Conservation (phyloP, 805 yeast genomes). For the Sungouiella blattae region DNA sequence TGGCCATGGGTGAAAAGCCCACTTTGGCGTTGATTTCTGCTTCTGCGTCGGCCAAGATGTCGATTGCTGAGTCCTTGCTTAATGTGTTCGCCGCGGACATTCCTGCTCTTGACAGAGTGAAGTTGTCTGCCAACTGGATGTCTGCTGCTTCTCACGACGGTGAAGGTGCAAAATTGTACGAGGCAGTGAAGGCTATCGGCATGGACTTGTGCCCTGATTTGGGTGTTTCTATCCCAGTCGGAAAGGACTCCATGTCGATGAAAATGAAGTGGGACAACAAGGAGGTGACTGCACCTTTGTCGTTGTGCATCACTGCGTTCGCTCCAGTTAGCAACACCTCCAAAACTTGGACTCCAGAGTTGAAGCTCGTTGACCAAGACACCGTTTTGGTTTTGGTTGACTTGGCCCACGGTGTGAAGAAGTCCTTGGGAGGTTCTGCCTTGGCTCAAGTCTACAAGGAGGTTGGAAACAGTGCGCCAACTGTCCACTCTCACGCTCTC, state of each 20-base stretch:
- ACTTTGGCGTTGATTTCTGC: slow-evolving; percentile 83
- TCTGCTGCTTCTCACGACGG: slow-evolving; percentile 93
- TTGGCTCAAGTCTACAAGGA: slow-evolving; percentile 89
- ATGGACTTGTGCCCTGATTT: slow-evolving; percentile 89
- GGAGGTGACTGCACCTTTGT: slow-evolving; percentile 93
- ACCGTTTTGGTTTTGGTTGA: slow-evolving; percentile 77
- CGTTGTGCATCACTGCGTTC: slow-evolving; percentile 87
- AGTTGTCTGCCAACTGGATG: slow-evolving; percentile 99
- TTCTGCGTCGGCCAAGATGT: slow-evolving; percentile 88
- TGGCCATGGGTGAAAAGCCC: slow-evolving; percentile 98
- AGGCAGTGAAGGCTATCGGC: slow-evolving; percentile 96
- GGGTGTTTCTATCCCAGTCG: slow-evolving; percentile 93
- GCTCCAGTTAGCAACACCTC: slow-evolving; percentile 82
- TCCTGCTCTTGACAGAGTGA: slow-evolving; percentile 66
- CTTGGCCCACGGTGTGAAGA: slow-evolving; percentile 51
- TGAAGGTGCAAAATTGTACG: slow-evolving; percentile 92
- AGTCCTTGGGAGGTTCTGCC: slow-evolving; percentile 88
- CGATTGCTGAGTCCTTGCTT: slow-evolving; percentile 90
- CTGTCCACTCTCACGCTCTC: slow-evolving; percentile 63
- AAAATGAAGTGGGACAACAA: slow-evolving; percentile 94
- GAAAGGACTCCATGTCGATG: slow-evolving; percentile 99
- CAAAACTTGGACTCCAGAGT: slow-evolving; percentile 92
- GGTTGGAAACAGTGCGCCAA: slow-evolving; percentile 80
- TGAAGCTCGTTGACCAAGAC: slow-evolving; percentile 48
- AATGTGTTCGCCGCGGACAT: slow-evolving; percentile 90